Percentiles rank a stretch among this genome's conserved stretches.
Evolutionary conservation across 2,329 filamentous ascomycete genomes (phyloP).

Genomic region (Colletotrichum tanaceti): DNA sequence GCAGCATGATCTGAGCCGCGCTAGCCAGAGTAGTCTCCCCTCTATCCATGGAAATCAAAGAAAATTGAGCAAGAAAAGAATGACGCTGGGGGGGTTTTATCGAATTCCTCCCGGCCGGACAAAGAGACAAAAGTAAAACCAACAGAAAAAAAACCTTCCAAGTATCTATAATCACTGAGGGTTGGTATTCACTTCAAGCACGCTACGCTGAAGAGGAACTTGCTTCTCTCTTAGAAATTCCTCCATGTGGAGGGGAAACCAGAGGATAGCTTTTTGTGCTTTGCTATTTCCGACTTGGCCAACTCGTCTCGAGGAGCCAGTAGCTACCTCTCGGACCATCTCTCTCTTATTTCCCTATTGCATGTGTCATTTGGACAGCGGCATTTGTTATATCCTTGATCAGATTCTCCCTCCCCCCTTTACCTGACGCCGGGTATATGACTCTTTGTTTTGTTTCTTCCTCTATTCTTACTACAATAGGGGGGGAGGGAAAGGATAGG

Average conservation of each 20-base stretch:
- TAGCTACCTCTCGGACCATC: too few species aligned
- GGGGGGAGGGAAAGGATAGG: conserved; percentile 40
- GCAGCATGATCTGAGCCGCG: conserved; percentile 72
- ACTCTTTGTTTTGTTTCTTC: conserved; percentile 43
- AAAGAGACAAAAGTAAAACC: background rate
- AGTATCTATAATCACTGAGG: conserved; percentile 1
- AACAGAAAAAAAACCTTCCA: conserved; percentile 25
- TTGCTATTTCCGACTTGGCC: conserved; percentile 37
- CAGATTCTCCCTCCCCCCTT: conserved; percentile 40
- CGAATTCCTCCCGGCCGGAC: background rate
- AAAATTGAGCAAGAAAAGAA: background rate
- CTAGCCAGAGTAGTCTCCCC: conserved; percentile 3
- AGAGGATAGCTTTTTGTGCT: conserved; percentile 37
- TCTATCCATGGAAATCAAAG: conserved; percentile 12
- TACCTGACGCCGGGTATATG: conserved; percentile 43
- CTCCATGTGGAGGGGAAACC: background rate
- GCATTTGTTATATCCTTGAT: conserved; percentile 42
- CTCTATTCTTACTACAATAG: conserved; percentile 34
- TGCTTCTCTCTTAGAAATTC: background rate
- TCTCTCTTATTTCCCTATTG: conserved; percentile 40
- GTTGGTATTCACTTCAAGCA: conserved; percentile 8
- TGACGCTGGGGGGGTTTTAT: background rate
- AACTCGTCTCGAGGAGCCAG: conserved; percentile 21
- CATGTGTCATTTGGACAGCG: conserved; percentile 37
- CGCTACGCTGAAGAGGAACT: conserved; percentile 5